Base-by-base conservation (phyloP, 2,329 filamentous ascomycete species). In the Cladosporium sp. region DNA sequence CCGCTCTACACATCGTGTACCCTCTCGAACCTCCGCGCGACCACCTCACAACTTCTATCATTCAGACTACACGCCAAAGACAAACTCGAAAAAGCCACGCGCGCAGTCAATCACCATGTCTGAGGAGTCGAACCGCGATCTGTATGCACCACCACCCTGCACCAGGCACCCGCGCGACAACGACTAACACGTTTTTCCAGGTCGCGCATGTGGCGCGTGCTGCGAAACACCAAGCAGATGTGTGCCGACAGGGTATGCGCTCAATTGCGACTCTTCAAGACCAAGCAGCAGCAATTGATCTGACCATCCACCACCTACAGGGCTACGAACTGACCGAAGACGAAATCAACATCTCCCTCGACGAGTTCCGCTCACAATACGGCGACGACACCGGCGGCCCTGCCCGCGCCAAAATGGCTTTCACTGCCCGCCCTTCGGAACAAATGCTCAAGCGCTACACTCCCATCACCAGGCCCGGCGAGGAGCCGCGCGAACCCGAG, bases 201-300 rank as follows among this genome's bases (percentile, higher is more conserved):
- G 54, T 85, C 87, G 70, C 88, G 91, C 77, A 87, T 97, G 72
- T 99, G 95, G 94, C 91, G 94, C 79, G 92, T 93, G 74, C 96
- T 92, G 88, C 88, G 89, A 80, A 99, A 95, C 10, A 89, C 93
- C 59, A 92, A 96, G 80, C 92, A 99, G 85, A 96, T 99, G 94
- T 90, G 95, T 73, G 85, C 87, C 68, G 95, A 98, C 79, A 64
- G 61, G 51, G 61, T 64, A 64, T 47, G 61, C 61, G 51, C 34
- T 84, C 94, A 30, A 55, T 55, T 55, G 30, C 52, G 52, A 34
- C 12, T 34, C 6, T 3, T 4, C n/a, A 78, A 93, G 97, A 87
- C 55, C 8, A 5, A 24, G n/a, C 5, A 24, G 30, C 32, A 32
- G 34, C 61, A 49, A 47, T 14, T 12, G 28, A 54, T 57, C 64